Evolutionary conservation across 768 basidiomycete species (phyloP), one percentile per base, ranked within the genome.

Genomic region (Phaffia tasmanica): DNA sequence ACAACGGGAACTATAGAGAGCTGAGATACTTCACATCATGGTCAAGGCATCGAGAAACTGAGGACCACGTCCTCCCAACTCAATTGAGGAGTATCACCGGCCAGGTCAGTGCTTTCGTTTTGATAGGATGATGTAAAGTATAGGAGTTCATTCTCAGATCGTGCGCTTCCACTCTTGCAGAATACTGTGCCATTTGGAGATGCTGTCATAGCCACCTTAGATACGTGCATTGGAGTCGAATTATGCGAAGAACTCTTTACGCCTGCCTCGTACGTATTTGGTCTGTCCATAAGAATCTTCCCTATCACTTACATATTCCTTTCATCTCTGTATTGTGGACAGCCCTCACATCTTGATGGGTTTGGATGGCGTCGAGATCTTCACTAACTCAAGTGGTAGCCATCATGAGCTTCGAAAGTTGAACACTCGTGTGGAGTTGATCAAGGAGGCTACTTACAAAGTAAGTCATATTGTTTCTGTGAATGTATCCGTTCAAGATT

Each of bases 351-450:
- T 97, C 65, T 78, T 86, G 16, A 98, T 98, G 95, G 95, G 94
- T 8, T 83, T 99, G 11, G 94, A 99, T 73, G 95, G 95, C 6
- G 94, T 97, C 9, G 95, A 99, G 77, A 95, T 99, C 59, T 97
- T 98, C 75, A 97, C 94, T 11, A 99, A 99, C 77, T 98, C 95
- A 0, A 93, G 89, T 70, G 95, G 92, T 5, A 94, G 90, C 76
- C 95, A 99, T 74, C 95, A 99, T 73, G 95, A 98, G 74, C 84
- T 99, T 29, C 85, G 95, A n/a, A 99, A 99, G 76, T 81, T 99
- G 29, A 84, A 90, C 73, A 84, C 83, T 9, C 84, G 95, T 8
- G 83, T 98, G 1, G 92, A 99, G 69, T 80, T 99, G 15, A 97
- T 99, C 78, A 92, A 89, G 73, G 95, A 97, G 74, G 95, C 95